Evolutionary conservation across 2,329 filamentous ascomycete genomes (phyloP), one percentile per base, ranked within the genome.

Genomic region (Aspergillus puulaauensis): DNA sequence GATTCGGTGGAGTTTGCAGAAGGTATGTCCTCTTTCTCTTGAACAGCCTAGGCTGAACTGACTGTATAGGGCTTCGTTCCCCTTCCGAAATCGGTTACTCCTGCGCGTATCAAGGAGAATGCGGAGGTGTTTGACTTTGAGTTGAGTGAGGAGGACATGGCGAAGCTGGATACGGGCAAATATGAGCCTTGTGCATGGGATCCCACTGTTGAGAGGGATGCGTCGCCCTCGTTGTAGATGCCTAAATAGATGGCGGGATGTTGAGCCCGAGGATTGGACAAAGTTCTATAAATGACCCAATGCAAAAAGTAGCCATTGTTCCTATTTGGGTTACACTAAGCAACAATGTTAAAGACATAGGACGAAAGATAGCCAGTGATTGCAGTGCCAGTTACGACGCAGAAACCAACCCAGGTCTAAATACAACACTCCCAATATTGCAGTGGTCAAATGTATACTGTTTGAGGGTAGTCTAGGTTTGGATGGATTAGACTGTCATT

Each of bases 111-210:
- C 62, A 77, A 83, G 60, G 83, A 87, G 70, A 88, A 88, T 62
- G 76, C 78, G 2, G 69, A 82, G 44, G 68, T 88, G 2, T 88
- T 81, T 59, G 84, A 87, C 64, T 88, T 88, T 62, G 80, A 83
- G 68, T 73, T 88, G 27, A 76, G 78, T 2, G 71, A 73, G n/a
- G 81, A 83, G 54, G 85, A 88, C 48, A 84, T 88, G 83, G 73
- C 80, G 62, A 75, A 65, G 17, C 68, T 88, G 59, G 74, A 83
- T 47, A 85, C 81, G 2, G 76, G 77, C 27, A 76, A 79, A 44
- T 86, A 87, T 70, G 77, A 80, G 59, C 82, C 82, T 46, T 84
- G 82, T 61, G 75, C 80, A 52, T 86, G 84, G 84, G 84, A 86
- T 70, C 85, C 84, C 14, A 69, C 66, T 15, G 55, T 57, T 12